A percentile compares a stretch with the other conserved stretches of the same genome.
Conservation (phyloP, 345 rosid species). For the Erysimum cheiranthoides region DNA sequence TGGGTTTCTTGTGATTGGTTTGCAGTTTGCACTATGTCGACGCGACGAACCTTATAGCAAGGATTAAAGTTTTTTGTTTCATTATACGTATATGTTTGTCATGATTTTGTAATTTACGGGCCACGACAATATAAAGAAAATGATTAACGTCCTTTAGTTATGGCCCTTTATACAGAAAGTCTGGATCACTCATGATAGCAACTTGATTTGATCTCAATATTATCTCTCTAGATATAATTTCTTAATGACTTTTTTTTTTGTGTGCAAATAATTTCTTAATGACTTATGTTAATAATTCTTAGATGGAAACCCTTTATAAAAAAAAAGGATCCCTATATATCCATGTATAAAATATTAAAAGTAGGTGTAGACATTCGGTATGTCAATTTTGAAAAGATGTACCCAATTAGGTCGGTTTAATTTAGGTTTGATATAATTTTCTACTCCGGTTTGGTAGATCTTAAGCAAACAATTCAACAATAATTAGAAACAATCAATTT, state of each 20-base stretch:
- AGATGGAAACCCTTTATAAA: too few species aligned
- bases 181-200: slow-evolving; percentile 36
- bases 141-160: slow-evolving; percentile 31
- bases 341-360: too few species aligned
- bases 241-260: too few species aligned
- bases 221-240: background rate
- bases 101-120: slow-evolving; percentile 26
- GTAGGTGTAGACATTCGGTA: background rate
- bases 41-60: background rate
- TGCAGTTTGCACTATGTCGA: slow-evolving; percentile 19
- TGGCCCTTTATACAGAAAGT: slow-evolving; percentile 25
- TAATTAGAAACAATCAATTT: too few species aligned
- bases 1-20: slow-evolving; percentile 3
- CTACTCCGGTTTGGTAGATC: background rate
- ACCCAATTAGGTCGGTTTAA: too few species aligned
- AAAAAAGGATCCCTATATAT: too few species aligned
- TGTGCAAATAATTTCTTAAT: too few species aligned
- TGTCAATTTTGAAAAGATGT: too few species aligned
- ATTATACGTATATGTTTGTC: background rate
- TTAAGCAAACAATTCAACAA: background rate
- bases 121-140: slow-evolving; percentile 21
- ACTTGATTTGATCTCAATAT: slow-evolving; percentile 22
- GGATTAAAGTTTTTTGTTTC: background rate
- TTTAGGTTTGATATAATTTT: background rate
- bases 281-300: background rate